phyloP scores from a whole-genome alignment of 257 asterid species.

The Petunia secreta region DNA sequence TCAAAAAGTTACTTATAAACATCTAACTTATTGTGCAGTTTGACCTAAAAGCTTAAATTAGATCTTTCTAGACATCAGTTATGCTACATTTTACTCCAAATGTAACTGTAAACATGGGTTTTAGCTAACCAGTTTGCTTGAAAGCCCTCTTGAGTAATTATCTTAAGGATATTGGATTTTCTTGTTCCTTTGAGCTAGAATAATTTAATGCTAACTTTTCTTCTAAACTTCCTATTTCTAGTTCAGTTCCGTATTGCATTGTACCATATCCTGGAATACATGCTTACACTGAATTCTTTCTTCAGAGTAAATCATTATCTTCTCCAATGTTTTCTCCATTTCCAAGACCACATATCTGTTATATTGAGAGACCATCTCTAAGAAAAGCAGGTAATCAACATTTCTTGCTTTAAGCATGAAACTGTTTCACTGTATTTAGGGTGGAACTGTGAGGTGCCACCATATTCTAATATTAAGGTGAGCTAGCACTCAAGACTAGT shows the following conservation, averaged over 20 bases:
- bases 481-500: neutral
- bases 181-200: neutral
- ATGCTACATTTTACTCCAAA: neutral
- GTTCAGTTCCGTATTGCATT: neutral
- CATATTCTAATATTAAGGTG: conserved; percentile 6
- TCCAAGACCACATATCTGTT: conserved; percentile 6
- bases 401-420: conserved; percentile 12
- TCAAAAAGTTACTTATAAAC: neutral
- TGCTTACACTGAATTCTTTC: neutral
- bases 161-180: neutral
- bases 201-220: neutral
- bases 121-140: neutral
- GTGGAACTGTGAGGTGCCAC: neutral
- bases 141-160: conserved; percentile 9
- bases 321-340: neutral
- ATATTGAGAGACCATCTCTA: conserved; percentile 6
- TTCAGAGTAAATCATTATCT: neutral
- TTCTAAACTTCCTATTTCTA: neutral
- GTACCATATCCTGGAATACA: neutral
- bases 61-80: neutral
- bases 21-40: neutral
- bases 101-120: neutral
- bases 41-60: neutral
- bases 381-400: neutral
- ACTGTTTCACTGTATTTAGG: neutral